phyloP scores from a whole-genome alignment of 2,329 filamentous ascomycete genomes.

The Diaporthe citrichinensis region DNA sequence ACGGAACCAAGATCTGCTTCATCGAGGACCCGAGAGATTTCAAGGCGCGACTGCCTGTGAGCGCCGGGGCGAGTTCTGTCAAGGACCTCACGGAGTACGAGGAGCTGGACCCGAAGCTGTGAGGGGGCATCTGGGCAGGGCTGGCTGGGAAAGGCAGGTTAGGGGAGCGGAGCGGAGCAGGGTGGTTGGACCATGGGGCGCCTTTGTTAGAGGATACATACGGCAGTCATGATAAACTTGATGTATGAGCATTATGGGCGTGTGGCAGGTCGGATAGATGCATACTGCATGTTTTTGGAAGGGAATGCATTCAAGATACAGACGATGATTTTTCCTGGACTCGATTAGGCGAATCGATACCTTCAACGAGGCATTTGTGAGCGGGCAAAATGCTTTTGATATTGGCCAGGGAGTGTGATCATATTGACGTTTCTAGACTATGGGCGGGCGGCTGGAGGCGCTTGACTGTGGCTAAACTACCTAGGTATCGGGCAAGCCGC shows the following conservation, averaged over 20 bases:
- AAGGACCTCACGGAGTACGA: conserved; percentile 87
- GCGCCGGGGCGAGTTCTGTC: conserved; percentile 78
- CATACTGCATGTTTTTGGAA: conserved; percentile 18
- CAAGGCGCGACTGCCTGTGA: conserved; percentile 82
- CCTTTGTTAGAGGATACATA: conserved; percentile 23
- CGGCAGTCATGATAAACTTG: conserved; percentile 26
- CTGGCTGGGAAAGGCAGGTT: not conserved
- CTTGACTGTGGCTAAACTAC: not conserved
- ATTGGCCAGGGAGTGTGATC: not conserved
- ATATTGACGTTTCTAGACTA: not conserved
- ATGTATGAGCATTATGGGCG: conserved; percentile 29
- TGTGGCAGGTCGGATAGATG: conserved; percentile 21
- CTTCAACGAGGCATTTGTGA: not conserved
- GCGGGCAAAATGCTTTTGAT: too few species aligned
- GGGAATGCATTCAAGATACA: conserved; percentile 22
- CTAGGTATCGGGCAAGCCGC: not conserved
- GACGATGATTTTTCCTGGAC: not conserved
- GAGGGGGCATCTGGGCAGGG: conserved; percentile 45
- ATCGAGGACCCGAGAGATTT: conserved; percentile 86
- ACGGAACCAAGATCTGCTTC: conserved; percentile 68
- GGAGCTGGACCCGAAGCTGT: conserved; percentile 87
- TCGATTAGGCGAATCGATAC: not conserved
- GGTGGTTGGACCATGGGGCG: not conserved
- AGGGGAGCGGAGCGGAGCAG: not conserved
- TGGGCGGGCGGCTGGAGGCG: not conserved